phyloP scores from a whole-genome alignment of 192 early-diverging fungal species.

The Glomus cerebriforme region DNA sequence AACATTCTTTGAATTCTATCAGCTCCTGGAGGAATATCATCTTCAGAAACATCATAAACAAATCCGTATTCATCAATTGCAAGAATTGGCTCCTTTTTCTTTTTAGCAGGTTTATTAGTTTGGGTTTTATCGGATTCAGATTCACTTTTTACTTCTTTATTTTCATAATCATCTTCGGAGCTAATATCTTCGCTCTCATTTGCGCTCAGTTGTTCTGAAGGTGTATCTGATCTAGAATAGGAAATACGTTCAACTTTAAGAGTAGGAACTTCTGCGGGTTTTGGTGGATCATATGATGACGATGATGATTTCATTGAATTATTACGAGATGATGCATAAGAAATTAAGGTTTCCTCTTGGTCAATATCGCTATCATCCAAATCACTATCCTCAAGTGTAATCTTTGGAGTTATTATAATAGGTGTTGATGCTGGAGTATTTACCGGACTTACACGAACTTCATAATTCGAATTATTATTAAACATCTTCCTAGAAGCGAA shows the following conservation, averaged over 20 bases:
- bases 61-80: slow-evolving; percentile 42
- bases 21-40: slow-evolving; percentile 33
- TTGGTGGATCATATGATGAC: neutral
- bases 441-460: neutral
- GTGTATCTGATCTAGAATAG: neutral
- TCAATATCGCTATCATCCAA: neutral
- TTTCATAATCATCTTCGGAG: slow-evolving; percentile 17
- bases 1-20: slow-evolving; percentile 43
- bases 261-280: neutral
- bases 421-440: neutral
- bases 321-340: neutral
- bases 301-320: neutral
- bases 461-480: neutral
- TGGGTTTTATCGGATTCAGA: neutral
- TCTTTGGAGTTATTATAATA: neutral
- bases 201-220: neutral
- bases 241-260: neutral
- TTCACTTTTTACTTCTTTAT: neutral
- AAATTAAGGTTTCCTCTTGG: neutral
- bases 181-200: slow-evolving; percentile 28
- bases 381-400: neutral
- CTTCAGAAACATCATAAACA: slow-evolving; percentile 30
- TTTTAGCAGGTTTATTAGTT: neutral
- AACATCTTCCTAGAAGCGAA: neutral
- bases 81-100: slow-evolving; percentile 34